These are phyloP conservation scores for Tulasnella calospora DNA, from an alignment of 768 basidiomycete species.

Conservation along the genomic window DNA sequence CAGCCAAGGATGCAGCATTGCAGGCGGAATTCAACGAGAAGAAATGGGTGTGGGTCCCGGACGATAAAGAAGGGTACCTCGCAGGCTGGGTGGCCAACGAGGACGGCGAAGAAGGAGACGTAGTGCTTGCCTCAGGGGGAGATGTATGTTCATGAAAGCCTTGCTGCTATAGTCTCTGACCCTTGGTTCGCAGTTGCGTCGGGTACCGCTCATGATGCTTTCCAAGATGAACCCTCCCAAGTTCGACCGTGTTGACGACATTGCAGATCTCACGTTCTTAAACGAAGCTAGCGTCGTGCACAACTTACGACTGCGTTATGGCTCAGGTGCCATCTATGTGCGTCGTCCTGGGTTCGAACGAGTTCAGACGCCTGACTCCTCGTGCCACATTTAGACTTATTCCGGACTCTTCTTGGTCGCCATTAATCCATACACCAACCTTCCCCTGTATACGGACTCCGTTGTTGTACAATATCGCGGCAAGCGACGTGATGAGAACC, in stretches of 20 bases:
- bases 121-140: conserved; percentile 77
- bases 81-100: conserved; percentile 91
- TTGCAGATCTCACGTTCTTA: conserved; percentile 94
- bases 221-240: conserved; percentile 99
- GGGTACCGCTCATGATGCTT: conserved; percentile 61
- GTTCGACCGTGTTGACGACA: conserved; percentile 96
- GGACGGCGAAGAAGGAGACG: conserved; percentile 74
- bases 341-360: conserved; percentile 36
- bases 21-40: conserved; percentile 96
- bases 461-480: conserved; percentile 88
- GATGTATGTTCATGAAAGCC: conserved; percentile 50
- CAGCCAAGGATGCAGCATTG: conserved; percentile 77
- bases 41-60: conserved; percentile 98
- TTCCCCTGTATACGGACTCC: conserved; percentile 85
- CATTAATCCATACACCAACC: conserved; percentile 90
- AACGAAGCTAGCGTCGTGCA: conserved; percentile 99
- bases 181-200: background rate
- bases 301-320: conserved; percentile 87
- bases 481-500: conserved; percentile 79
- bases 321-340: conserved; percentile 88
- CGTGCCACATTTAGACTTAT: conserved; percentile 60
- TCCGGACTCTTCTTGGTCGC: conserved; percentile 97
- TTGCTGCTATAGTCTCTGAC: conserved; percentile 13
- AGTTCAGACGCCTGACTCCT: background rate
- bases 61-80: conserved; percentile 86